phyloP scores from a whole-genome alignment of 441 rosid genomes.

The Gossypium schwendimanii region DNA sequence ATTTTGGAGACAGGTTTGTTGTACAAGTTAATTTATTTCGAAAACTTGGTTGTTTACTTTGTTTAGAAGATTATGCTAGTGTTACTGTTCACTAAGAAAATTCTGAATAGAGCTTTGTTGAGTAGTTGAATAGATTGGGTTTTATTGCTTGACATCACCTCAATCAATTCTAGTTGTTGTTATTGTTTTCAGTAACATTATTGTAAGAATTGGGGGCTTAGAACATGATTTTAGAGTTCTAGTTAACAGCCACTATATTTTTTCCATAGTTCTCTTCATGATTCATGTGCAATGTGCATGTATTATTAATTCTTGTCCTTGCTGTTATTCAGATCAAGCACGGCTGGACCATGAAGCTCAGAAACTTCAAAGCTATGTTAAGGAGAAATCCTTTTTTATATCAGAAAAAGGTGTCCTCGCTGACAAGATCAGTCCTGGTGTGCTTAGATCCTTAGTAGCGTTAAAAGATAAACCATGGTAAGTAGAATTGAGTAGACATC shows the following conservation, averaged over 20 bases:
- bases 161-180: background rate
- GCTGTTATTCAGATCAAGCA: slow-evolving; percentile 43
- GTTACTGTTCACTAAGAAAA: background rate
- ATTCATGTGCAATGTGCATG: background rate
- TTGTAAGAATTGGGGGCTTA: background rate
- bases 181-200: background rate
- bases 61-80: background rate
- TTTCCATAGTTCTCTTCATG: background rate
- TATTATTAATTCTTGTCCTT: slow-evolving; percentile 9
- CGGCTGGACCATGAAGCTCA: slow-evolving; percentile 53
- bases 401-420: slow-evolving; percentile 73
- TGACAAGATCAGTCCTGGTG: slow-evolving; percentile 62
- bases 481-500: slow-evolving; percentile 15
- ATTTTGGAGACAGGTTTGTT: slow-evolving; percentile 60
- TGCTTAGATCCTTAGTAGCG: slow-evolving; percentile 53
- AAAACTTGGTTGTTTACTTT: background rate
- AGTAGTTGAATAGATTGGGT: background rate
- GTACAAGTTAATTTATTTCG: background rate
- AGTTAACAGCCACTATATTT: background rate
- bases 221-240: background rate
- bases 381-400: slow-evolving; percentile 53
- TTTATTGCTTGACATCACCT: background rate
- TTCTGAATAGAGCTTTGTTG: background rate
- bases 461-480: slow-evolving; percentile 51
- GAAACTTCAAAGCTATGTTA: slow-evolving; percentile 63